Conservation (phyloP, 106 monocot species). For the Narthecium ossifragum region DNA sequence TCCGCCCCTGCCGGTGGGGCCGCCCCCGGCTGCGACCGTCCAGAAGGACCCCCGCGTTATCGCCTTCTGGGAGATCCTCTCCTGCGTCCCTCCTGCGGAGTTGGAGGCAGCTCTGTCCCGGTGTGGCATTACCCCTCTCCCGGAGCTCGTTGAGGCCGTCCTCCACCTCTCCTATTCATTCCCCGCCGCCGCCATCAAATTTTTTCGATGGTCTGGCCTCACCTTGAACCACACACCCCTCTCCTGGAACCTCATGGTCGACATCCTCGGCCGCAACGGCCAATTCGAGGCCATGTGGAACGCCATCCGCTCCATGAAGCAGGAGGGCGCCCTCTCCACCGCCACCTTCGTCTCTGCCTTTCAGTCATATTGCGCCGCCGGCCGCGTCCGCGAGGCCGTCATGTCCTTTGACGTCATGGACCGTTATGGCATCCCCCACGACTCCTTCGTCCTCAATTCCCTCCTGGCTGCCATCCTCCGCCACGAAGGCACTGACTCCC, state of each 20-base stretch:
- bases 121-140: constrained; percentile 30
- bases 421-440: constrained; percentile 55
- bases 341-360: constrained; percentile 68
- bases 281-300: constrained; percentile 91
- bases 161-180: constrained; percentile 33
- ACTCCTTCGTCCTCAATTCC: constrained; percentile 51
- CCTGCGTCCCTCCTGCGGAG: constrained; percentile 16
- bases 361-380: constrained; percentile 48
- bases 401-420: constrained; percentile 86
- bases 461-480: constrained; percentile 58
- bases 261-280: constrained; percentile 58
- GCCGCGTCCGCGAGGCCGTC: constrained; percentile 57
- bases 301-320: constrained; percentile 67
- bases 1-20: too few species aligned
- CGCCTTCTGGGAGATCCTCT: constrained; percentile 28
- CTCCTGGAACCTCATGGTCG: constrained; percentile 73
- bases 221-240: constrained; percentile 27
- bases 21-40: neutral
- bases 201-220: constrained; percentile 74
- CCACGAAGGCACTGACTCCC: constrained; percentile 15
- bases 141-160: constrained; percentile 48
- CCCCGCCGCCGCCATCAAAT: constrained; percentile 53
- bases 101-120: constrained; percentile 36
- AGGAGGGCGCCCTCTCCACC: constrained; percentile 39
- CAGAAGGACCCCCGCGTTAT: neutral